Conservation (phyloP, 2,329 filamentous ascomycete species). For the Chaetomium sp. region DNA sequence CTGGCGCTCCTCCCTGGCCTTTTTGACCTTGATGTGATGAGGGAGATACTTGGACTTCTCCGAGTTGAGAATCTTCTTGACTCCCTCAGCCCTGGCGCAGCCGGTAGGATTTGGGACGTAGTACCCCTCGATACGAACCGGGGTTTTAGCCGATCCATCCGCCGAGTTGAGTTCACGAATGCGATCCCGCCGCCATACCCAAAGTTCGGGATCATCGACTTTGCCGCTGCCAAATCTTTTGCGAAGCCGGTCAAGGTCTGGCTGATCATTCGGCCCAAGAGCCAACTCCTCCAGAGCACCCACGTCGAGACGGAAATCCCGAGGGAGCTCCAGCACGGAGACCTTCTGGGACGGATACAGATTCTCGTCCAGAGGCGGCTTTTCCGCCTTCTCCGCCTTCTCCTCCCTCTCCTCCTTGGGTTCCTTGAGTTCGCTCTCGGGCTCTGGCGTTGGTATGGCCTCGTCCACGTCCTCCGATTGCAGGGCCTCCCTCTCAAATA, state of each 20-base stretch:
- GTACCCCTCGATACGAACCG: constrained; percentile 57
- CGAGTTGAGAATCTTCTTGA: constrained; percentile 93
- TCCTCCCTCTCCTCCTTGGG: constrained; percentile 36
- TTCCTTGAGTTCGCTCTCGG: constrained; percentile 38
- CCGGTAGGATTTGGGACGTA: constrained; percentile 88
- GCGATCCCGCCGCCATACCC: constrained; percentile 60
- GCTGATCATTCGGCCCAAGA: constrained; percentile 50
- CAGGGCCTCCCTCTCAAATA: constrained; percentile 49
- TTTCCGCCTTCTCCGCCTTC: constrained; percentile 40
- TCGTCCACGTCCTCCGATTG: constrained; percentile 40
- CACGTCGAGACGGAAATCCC: constrained; percentile 50
- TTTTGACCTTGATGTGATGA: constrained; percentile 95
- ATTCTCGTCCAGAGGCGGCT: constrained; percentile 46
- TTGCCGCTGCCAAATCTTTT: constrained; percentile 50
- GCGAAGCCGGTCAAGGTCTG: constrained; percentile 52
- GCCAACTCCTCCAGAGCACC: constrained; percentile 48
- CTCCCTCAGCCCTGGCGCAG: constrained; percentile 85
- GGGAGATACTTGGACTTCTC: constrained; percentile 98
- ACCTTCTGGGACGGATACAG: constrained; percentile 54
- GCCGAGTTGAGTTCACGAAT: constrained; percentile 58
- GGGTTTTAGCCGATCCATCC: constrained; percentile 37
- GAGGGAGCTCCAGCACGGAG: constrained; percentile 50
- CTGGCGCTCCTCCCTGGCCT: constrained; percentile 87
- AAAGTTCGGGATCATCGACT: constrained; percentile 55
- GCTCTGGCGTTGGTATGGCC: constrained; percentile 43